Evolutionary conservation across 2,329 filamentous ascomycete species (phyloP), one percentile per base, ranked within the genome.

Genomic region (Fusarium sp.): DNA sequence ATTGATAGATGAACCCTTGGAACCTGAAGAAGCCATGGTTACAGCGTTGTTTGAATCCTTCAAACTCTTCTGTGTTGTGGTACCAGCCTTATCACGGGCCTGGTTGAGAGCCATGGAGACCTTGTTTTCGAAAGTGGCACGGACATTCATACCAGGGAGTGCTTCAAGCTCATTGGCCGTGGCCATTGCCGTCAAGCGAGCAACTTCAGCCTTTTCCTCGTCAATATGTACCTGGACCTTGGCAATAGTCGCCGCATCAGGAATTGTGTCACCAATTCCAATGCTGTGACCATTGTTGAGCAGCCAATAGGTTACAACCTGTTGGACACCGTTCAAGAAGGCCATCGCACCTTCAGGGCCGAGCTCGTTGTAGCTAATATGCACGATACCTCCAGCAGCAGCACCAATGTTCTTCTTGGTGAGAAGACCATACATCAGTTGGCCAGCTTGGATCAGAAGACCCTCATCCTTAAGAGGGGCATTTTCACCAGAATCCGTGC

Each of bases 1-100:
- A 81, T 99, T 99, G 86, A 99, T 98, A 15, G 94, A 95, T 5
- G 96, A 98, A 80, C 96, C 96, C 86, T 99, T 99, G 75, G 97
- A 99, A 78, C 96, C 96, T 64, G 96, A 98, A 57, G 91, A 90
- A 67, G 97, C 94, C 93, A 98, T 99, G 78, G 94, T 93, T 59
- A 97, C 94, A 54, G 95, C 95, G 78, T 98, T 98, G 87, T 99
- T 99, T 77, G 93, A 86, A 82, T 98, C 94, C 84, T 97, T 98
- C 80, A 99, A 84, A 86, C 93, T 94, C 83, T 94, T 92, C 82
- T 97, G 93, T 1, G 96, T 97, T 54, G 91, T 92, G 26, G 92
- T 95, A 91, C 96, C 96, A 78, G 96, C 96, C 81, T 95, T 93
- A 79, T 99, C 96, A 92, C 95, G 95, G 79, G 95, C 95, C 71